Conservation (phyloP, 257 asterid species). For the Solanum gracilifrons region DNA sequence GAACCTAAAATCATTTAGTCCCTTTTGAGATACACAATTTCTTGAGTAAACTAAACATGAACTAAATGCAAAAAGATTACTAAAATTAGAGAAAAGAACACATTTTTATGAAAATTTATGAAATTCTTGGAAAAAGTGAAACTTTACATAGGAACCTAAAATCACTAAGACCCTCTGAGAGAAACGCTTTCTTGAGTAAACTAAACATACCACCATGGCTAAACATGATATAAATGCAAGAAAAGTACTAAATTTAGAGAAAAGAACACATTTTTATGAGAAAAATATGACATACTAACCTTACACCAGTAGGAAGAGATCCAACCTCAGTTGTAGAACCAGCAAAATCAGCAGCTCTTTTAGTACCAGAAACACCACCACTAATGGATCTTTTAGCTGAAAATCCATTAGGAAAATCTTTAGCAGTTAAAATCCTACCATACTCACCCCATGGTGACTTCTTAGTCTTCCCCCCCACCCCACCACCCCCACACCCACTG, state of each 20-base stretch:
- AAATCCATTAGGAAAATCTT: constrained; percentile 51
- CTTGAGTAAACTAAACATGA: not conserved
- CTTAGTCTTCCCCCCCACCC: constrained; percentile 5
- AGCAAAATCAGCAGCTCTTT: constrained; percentile 26
- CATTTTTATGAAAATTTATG: not conserved
- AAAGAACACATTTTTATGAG: not conserved
- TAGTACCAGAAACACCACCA: constrained; percentile 24
- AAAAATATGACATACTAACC: constrained; percentile 21
- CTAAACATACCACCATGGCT: not conserved
- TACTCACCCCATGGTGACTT: constrained; percentile 28
- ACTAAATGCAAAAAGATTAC: not conserved
- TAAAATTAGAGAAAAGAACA: not conserved
- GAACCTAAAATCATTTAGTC: not conserved
- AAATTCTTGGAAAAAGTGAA: not conserved
- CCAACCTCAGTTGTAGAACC: constrained; percentile 19
- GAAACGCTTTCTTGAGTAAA: not conserved
- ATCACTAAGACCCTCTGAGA: not conserved
- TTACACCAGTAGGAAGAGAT: constrained; percentile 39
- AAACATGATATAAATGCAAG: not conserved
- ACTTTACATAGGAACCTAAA: not conserved
- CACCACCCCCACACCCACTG: not conserved
- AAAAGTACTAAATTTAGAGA: not conserved
- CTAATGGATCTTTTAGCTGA: constrained; percentile 28
- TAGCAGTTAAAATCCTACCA: constrained; percentile 59
- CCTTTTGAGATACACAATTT: not conserved